Evolutionary conservation across 2,329 filamentous ascomycete species (phyloP).

Genomic region (Trichoderma sp.): DNA sequence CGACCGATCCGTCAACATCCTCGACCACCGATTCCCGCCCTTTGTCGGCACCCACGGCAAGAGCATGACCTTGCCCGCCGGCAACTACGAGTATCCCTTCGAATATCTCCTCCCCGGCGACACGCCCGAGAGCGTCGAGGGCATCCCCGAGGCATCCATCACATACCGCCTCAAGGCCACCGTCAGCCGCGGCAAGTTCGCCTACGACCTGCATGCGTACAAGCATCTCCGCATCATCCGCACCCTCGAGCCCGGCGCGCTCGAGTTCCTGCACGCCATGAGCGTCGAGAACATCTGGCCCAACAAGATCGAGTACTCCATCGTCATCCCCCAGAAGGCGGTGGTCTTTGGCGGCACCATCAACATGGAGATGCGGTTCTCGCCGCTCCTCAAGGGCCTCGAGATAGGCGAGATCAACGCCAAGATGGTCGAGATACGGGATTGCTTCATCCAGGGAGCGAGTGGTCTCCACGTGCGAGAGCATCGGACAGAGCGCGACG

Average conservation of each 20-base stretch:
- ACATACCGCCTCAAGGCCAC: conserved; percentile 91
- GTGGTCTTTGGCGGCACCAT: conserved; percentile 90
- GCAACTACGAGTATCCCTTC: conserved; percentile 85
- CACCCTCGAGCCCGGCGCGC: conserved; percentile 72
- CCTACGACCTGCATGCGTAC: conserved; percentile 80
- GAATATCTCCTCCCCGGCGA: conserved; percentile 71
- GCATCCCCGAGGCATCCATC: conserved; percentile 80
- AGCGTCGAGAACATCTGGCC: conserved; percentile 97
- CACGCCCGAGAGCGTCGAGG: conserved; percentile 86
- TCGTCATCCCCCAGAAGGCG: conserved; percentile 90
- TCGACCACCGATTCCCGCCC: conserved; percentile 68
- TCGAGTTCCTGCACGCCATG: conserved; percentile 85
- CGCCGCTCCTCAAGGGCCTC: conserved; percentile 85
- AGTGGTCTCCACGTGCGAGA: conserved; percentile 53
- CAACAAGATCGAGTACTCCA: conserved; percentile 95
- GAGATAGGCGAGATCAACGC: conserved; percentile 81
- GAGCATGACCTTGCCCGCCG: conserved; percentile 64
- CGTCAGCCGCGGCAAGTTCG: conserved; percentile 81
- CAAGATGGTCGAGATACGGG: conserved; percentile 77
- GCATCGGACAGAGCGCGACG: conserved; percentile 65
- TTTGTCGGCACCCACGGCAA: conserved; percentile 63
- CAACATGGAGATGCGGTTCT: conserved; percentile 81
- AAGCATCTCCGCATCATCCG: conserved; percentile 79
- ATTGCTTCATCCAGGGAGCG: conserved; percentile 58
- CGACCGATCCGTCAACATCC: conserved; percentile 61